Base-by-base conservation (phyloP, 768 basidiomycete species). In the Leccinum subtestaceum region DNA sequence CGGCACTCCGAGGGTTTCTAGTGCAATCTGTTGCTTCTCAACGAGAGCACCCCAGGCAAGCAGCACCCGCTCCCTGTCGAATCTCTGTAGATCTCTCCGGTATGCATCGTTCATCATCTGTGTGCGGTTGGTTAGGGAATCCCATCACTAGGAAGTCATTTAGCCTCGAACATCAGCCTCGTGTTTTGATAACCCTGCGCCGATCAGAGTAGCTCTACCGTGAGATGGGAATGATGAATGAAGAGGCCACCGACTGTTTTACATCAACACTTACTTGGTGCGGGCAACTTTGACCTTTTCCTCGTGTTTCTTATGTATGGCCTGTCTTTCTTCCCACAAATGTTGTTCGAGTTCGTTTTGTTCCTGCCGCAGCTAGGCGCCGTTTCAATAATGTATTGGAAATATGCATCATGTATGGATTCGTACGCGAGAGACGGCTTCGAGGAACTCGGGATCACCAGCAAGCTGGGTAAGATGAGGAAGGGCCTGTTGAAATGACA, bases 1-100 rank as follows among this genome's bases (percentile, higher is more conserved):
- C 15, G 92, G 92, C 13, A 93, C 81, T 43, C 79, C 76, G 48
- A 87, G 74, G 31, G 77, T 70, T 63, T 84, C 83, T 51, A 94
- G 76, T 15, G 81, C 74, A 0, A 75, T 67, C 72, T 94, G 91
- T 69, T 94, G 92, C 64, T 82, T 84, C 52, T 81, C 74, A 19
- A 87, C 71, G n/a, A 93, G 77, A 19, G 81, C 82, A 66, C 91
- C 91, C 89, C 91, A 94, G 9, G 89, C 87, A 3, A 84, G 77
- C 6, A 93, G 71, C 10, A 79, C 87, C 38, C 87, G 80, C 53
- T 91, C 84, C n/a, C 65, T 65, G 67, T 93, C 91, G 67, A 92
- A 92, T 61, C 78, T 81, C 40, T 70, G 74, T 38, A 93, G 69
- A 60, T 91, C 91, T 63, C 77, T 82, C 59, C 80, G 82, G 73